Evolutionary conservation across 208 protist genomes (phyloP), one percentile per base, ranked within the genome.

Genomic region (Trypanosoma brucei): DNA sequence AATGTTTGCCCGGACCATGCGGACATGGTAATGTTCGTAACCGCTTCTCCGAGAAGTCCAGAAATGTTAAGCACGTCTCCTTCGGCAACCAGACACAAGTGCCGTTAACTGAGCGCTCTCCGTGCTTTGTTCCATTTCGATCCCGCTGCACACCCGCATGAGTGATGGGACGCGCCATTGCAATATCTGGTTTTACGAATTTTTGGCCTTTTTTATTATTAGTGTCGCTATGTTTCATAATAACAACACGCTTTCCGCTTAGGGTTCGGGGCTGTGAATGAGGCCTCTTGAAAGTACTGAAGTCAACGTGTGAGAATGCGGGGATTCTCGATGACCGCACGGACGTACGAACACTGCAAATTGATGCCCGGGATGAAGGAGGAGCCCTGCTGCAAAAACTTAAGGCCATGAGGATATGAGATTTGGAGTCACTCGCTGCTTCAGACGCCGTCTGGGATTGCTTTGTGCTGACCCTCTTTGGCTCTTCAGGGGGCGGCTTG

Each of bases 1-100:
- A 52, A 13, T 60, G 5, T 1, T 31, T 13, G 37, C 7, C n/a
- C n/a, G 65, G 11, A 39, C 59, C 39, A 52, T 88, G 82, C 14
- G 84, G 56, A 49, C 82, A 88, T 11, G 82, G 82, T 48, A 84
- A 59, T n/a, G 33, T 51, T 2, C 55, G 65, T 31, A 83, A 55
- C n/a, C 61, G 64, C 9, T 62, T 36, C 4, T 30, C 11, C 22
- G 65, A 56, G 36, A 67, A 64, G 30, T 82, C 69, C 34, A 87
- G 55, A 1, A 59, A 2, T 14, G 42, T 54, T 1, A 33, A 30
- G 36, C 55, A 40, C 22, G n/a, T 22, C 37, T 30, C 14, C 22
- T n/a, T 1, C 3, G 33, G 55, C 42, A 68, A 5, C 2, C 11
- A 9, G 36, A 68, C 38, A 42, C 63, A 68, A 3, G 54, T 56